These are phyloP conservation scores for Hyphopichia burtonii DNA, from an alignment of 1,139 yeast species.

Conservation along the genomic window DNA sequence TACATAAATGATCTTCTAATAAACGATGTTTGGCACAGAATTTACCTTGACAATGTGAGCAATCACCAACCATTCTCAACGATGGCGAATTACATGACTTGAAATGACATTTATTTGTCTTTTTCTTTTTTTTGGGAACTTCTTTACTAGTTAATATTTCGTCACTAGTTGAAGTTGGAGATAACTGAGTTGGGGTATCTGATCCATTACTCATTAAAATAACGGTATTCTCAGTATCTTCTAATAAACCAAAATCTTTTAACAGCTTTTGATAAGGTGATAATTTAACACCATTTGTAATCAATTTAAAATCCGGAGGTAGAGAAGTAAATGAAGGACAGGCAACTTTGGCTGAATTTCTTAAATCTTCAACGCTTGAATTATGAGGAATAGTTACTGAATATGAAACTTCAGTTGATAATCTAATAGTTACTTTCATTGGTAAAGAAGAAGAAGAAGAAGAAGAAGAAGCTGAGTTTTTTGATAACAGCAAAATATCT, in stretches of 20 bases:
- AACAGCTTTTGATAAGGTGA: constrained; percentile 29
- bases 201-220: constrained; percentile 45
- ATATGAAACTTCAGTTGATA: constrained; percentile 42
- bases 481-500: too few species aligned
- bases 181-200: constrained; percentile 19
- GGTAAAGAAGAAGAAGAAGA: background rate
- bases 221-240: constrained; percentile 29
- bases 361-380: constrained; percentile 50
- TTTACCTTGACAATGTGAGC: constrained; percentile 82
- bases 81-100: constrained; percentile 63
- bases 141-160: constrained; percentile 4
- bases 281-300: constrained; percentile 52
- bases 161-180: constrained; percentile 10
- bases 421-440: constrained; percentile 44
- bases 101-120: constrained; percentile 66
- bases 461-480: too few species aligned
- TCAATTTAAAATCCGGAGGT: constrained; percentile 47
- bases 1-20: constrained; percentile 80
- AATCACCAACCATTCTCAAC: constrained; percentile 83
- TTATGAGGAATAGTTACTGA: constrained; percentile 48
- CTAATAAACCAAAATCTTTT: constrained; percentile 21
- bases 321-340: constrained; percentile 32
- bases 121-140: constrained; percentile 40
- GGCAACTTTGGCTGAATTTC: constrained; percentile 42
- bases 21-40: constrained; percentile 87